Conservation (phyloP, 768 basidiomycete species). For the Serpula lacrymans region DNA sequence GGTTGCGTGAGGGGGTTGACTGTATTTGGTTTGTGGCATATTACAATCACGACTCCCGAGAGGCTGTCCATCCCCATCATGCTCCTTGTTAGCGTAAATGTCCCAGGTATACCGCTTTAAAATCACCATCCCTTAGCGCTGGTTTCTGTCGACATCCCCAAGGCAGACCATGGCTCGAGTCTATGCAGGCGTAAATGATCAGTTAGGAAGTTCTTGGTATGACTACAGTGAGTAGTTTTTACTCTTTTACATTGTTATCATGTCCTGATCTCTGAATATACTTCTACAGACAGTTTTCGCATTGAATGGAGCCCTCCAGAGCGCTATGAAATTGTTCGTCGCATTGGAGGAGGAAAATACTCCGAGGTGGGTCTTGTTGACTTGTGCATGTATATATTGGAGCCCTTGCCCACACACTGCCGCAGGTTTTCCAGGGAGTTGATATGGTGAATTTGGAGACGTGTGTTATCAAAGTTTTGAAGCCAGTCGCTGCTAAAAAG, state of each 20-base stretch:
- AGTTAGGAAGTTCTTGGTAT: slow-evolving; percentile 57
- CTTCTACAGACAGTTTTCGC: slow-evolving; percentile 45
- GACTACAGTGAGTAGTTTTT: slow-evolving; percentile 49
- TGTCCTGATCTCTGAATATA: slow-evolving; percentile 4
- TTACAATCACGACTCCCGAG: slow-evolving; percentile 4
- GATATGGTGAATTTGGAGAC: slow-evolving; percentile 51
- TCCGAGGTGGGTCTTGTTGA: slow-evolving; percentile 44
- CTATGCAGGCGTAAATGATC: slow-evolving; percentile 56
- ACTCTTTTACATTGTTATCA: not conserved
- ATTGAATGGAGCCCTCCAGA: slow-evolving; percentile 67
- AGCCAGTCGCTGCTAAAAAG: slow-evolving; percentile 64
- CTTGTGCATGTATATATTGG: slow-evolving; percentile 1
- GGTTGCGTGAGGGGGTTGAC: too few species aligned
- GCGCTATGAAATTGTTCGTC: slow-evolving; percentile 61
- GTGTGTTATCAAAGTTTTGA: slow-evolving; percentile 69
- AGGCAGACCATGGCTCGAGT: slow-evolving; percentile 41
- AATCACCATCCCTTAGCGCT: slow-evolving; percentile 13
- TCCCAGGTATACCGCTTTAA: slow-evolving; percentile 17
- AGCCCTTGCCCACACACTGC: slow-evolving; percentile 1
- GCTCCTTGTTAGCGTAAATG: slow-evolving; percentile 15
- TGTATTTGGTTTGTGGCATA: not conserved
- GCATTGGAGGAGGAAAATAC: slow-evolving; percentile 65
- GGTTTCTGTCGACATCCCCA: slow-evolving; percentile 13
- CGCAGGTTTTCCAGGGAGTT: slow-evolving; percentile 58
- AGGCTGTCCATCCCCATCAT: slow-evolving; percentile 16